A percentile compares a stretch with the other conserved stretches of the same genome.
Conservation (phyloP, 1,139 yeast genomes). For the Hemisphaericaspora xylanilytica region DNA sequence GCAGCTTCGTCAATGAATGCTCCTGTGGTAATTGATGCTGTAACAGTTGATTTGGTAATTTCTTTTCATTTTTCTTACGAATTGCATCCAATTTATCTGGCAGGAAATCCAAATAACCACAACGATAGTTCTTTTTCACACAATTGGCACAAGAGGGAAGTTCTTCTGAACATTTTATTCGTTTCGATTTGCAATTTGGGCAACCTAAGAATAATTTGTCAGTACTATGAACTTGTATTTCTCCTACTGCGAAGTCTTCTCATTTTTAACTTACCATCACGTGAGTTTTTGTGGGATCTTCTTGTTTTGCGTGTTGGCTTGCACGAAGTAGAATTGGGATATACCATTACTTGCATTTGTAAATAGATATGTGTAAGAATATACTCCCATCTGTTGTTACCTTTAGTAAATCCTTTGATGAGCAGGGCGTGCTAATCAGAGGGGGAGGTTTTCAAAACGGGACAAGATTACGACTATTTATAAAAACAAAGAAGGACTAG, state of each 20-base stretch:
- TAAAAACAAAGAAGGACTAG: no score
- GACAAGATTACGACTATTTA: no score
- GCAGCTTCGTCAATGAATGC: not conserved
- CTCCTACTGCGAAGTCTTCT: no score
- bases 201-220: slow-evolving; percentile 22
- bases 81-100: slow-evolving; percentile 35
- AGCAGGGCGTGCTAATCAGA: no score
- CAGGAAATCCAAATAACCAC: slow-evolving; percentile 46
- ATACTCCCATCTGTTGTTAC: no score
- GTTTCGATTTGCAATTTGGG: slow-evolving; percentile 44
- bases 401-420: no score
- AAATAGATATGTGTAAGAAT: no score
- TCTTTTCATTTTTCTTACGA: slow-evolving; percentile 32
- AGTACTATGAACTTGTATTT: not conserved
- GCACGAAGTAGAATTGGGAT: not conserved
- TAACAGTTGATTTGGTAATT: slow-evolving; percentile 5
- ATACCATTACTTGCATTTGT: slow-evolving; percentile 1
- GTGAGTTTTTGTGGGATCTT: slow-evolving; percentile 44
- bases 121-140: slow-evolving; percentile 35
- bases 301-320: slow-evolving; percentile 35
- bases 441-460: no score
- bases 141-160: slow-evolving; percentile 44
- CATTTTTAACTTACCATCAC: slow-evolving; percentile 38
- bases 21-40: not conserved
- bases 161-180: slow-evolving; percentile 47